A percentile compares a stretch with the other conserved stretches of the same genome.
These are phyloP conservation scores for Boeremia exigua DNA, from an alignment of 2,329 filamentous ascomycete genomes.

Conservation along the genomic window DNA sequence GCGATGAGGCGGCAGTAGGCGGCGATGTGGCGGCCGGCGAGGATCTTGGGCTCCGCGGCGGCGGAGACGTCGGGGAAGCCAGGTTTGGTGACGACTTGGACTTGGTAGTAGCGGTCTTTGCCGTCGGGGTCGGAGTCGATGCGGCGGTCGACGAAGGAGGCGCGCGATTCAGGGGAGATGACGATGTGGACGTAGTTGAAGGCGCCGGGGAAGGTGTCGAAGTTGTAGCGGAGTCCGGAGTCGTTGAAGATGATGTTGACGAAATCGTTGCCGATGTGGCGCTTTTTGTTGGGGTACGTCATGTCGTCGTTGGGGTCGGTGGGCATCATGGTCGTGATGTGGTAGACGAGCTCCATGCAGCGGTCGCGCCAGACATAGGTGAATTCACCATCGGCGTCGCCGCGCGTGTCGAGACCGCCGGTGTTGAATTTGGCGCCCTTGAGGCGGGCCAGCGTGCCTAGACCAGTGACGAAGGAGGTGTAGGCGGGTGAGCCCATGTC, in stretches of 20 bases:
- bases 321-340: slow-evolving; percentile 97
- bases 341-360: slow-evolving; percentile 93
- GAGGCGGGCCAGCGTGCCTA: slow-evolving; percentile 82
- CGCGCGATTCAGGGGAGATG: slow-evolving; percentile 84
- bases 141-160: slow-evolving; percentile 70
- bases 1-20: slow-evolving; percentile 87
- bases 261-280: slow-evolving; percentile 95
- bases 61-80: slow-evolving; percentile 93
- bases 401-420: slow-evolving; percentile 81
- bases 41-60: slow-evolving; percentile 85
- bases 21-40: slow-evolving; percentile 81
- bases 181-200: slow-evolving; percentile 99
- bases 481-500: slow-evolving; percentile 87
- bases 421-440: slow-evolving; percentile 89
- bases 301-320: slow-evolving; percentile 79
- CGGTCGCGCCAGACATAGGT: slow-evolving; percentile 95
- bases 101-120: slow-evolving; percentile 74
- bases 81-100: slow-evolving; percentile 85
- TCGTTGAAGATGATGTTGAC: slow-evolving; percentile 99
- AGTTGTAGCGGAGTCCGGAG: slow-evolving; percentile 85
- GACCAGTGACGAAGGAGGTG: slow-evolving; percentile 78
- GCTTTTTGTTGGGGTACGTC: slow-evolving; percentile 80
- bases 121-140: slow-evolving; percentile 51
- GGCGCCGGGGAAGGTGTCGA: slow-evolving; percentile 90
- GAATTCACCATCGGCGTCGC: slow-evolving; percentile 82